Percentiles rank a stretch among this genome's conserved stretches.
Conservation (phyloP, 1,284 basidiomycete species). For the Cryptococcus depauperatus region DNA sequence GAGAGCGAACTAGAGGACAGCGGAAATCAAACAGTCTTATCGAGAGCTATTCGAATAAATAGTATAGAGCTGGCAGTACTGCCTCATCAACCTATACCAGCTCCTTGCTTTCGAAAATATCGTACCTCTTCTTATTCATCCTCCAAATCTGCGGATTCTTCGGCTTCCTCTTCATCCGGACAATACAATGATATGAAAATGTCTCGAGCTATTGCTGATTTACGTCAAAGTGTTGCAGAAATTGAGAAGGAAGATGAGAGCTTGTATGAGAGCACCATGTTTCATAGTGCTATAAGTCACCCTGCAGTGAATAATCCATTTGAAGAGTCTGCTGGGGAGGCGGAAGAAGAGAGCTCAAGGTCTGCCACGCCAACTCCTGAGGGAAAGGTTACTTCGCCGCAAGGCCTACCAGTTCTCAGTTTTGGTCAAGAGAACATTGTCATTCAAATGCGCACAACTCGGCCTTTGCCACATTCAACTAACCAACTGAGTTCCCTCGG, state of each 20-base stretch:
- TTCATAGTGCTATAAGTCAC: slow-evolving; percentile 22
- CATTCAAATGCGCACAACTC: slow-evolving; percentile 27
- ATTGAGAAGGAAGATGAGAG: slow-evolving; percentile 6
- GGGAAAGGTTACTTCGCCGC: neutral
- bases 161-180: slow-evolving; percentile 7
- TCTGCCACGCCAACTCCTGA: slow-evolving; percentile 25
- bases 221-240: slow-evolving; percentile 35
- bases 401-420: slow-evolving; percentile 22
- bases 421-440: slow-evolving; percentile 39
- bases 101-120: neutral
- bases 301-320: slow-evolving; percentile 1
- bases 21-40: slow-evolving; percentile 9
- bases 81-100: slow-evolving; percentile 1
- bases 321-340: neutral
- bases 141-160: slow-evolving; percentile 13
- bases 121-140: slow-evolving; percentile 23
- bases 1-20: slow-evolving; percentile 20
- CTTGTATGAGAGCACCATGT: slow-evolving; percentile 31
- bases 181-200: slow-evolving; percentile 42
- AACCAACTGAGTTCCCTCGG: neutral
- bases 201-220: slow-evolving; percentile 48
- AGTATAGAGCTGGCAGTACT: slow-evolving; percentile 21
- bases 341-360: slow-evolving; percentile 3
- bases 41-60: slow-evolving; percentile 22
- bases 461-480: neutral